Evolutionary conservation across 192 early-diverging fungal genomes (phyloP), one percentile per base, ranked within the genome.

Genomic region (Gigaspora rosea): DNA sequence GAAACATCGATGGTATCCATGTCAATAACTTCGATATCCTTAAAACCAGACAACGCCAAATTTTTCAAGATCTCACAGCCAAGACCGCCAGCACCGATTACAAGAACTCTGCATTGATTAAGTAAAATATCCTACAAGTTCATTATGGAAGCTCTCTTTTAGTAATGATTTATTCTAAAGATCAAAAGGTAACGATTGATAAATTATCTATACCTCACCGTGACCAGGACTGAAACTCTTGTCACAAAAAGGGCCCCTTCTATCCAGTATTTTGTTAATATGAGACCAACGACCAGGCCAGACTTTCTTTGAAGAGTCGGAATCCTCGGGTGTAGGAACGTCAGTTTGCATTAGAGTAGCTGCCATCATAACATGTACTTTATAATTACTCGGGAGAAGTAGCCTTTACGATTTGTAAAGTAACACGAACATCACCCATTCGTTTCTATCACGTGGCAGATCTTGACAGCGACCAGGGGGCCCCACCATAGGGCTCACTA

Each of bases 1-100:
- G 89, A 91, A 54, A 95, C 80, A 73, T 95, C 94, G 57, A 95
- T 95, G 18, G 92, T 95, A 79, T 95, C 94, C 94, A 95, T 95
- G 83, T 95, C 94, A 83, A 95, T 94, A 59, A 95, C 94, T 80
- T 93, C 87, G 63, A 95, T 89, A 69, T 95, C 86, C 36, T 86
- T 86, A 73, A 95, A 95, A 32, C 94, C 94, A 12, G 92, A 89
- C 78, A 94, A 80, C 48, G 91, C 93, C 57, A 95, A 80, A 82
- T 94, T 90, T 81, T 95, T 95, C 57, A 95, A 88, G 46, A 95
- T 90, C 78, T 95, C 94, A 76, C 94, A 95, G 11, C 94, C 94
- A 33, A 95, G 85, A 10, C 94, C 94, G 57, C 94, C 94, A 3
- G 94, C 94, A 22, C 94, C 94, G 82, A 95, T 92, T 57, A 95